Percentiles rank a stretch among this genome's conserved stretches.
These are phyloP conservation scores for Lepidium didymum DNA, from an alignment of 345 rosid genomes.

Conservation along the genomic window DNA sequence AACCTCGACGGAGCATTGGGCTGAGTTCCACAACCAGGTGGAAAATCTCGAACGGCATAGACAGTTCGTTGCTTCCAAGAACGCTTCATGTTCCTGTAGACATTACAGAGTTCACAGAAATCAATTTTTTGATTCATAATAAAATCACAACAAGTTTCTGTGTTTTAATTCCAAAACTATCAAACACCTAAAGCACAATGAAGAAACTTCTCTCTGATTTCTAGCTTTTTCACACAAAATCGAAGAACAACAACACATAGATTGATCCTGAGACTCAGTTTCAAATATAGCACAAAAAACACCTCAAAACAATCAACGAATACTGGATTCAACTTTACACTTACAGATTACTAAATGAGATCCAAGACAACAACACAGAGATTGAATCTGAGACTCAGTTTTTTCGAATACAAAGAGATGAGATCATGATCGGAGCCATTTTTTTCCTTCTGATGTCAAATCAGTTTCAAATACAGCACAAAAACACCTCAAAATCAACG, in stretches of 20 bases:
- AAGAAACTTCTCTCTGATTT: background rate
- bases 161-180: background rate
- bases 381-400: background rate
- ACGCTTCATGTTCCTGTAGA: background rate
- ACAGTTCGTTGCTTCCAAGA: background rate
- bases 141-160: background rate
- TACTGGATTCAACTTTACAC: too few relatives aligned
- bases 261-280: background rate
- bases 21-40: conserved; percentile 3
- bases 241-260: too few relatives aligned
- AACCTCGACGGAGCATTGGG: background rate
- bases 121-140: background rate
- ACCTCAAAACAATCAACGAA: too few relatives aligned
- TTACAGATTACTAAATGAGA: too few relatives aligned
- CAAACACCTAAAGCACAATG: background rate
- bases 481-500: too few relatives aligned
- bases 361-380: too few relatives aligned
- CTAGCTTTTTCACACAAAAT: too few relatives aligned
- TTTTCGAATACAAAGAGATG: background rate
- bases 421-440: too few relatives aligned
- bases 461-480: too few relatives aligned
- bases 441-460: too few relatives aligned
- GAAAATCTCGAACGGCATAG: conserved; percentile 7
- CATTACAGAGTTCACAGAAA: background rate
- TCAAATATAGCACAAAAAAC: too few relatives aligned